phyloP scores from a whole-genome alignment of 179 eudicot species.

The Drosera spatulata region DNA sequence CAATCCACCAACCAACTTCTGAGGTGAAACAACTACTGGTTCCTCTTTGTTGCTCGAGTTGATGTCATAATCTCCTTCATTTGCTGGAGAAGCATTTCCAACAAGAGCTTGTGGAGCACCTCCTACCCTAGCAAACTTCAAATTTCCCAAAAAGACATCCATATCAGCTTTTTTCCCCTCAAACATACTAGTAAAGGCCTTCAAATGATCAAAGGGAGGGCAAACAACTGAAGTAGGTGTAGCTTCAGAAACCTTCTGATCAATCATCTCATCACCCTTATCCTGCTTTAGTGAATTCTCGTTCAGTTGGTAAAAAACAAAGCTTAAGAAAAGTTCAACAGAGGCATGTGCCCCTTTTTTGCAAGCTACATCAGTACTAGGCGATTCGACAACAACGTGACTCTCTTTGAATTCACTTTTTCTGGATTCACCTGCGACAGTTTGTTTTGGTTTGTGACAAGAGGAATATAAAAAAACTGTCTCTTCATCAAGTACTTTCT shows the following conservation, averaged over 20 bases:
- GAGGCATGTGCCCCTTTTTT: slow-evolving; percentile 34
- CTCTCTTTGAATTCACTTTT: slow-evolving; percentile 22
- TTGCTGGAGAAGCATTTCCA: slow-evolving; percentile 45
- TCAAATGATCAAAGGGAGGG: slow-evolving; percentile 42
- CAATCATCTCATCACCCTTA: slow-evolving; percentile 24
- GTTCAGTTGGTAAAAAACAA: slow-evolving; percentile 45
- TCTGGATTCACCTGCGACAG: slow-evolving; percentile 20
- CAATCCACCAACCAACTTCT: slow-evolving; percentile 54
- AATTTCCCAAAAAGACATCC: slow-evolving; percentile 54
- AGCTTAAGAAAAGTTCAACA: slow-evolving; percentile 49
- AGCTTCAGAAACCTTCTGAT: slow-evolving; percentile 20
- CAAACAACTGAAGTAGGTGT: slow-evolving; percentile 14
- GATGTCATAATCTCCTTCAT: slow-evolving; percentile 45
- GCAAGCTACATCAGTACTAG: slow-evolving; percentile 19
- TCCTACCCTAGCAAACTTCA: slow-evolving; percentile 76
- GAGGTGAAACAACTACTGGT: slow-evolving; percentile 40
- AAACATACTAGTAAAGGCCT: slow-evolving; percentile 36
- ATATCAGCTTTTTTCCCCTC: slow-evolving; percentile 61
- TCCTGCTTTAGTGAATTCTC: slow-evolving; percentile 53
- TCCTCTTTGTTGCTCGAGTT: slow-evolving; percentile 30
- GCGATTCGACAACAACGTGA: slow-evolving; percentile 19
- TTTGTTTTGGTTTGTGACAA: slow-evolving; percentile 16
- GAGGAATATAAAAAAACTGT: slow-evolving; percentile 11
- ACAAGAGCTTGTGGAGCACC: slow-evolving; percentile 60
- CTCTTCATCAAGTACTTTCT: slow-evolving; percentile 29